Conservation (phyloP, 1,284 basidiomycete genomes). For the Ganoderma lucidum region DNA sequence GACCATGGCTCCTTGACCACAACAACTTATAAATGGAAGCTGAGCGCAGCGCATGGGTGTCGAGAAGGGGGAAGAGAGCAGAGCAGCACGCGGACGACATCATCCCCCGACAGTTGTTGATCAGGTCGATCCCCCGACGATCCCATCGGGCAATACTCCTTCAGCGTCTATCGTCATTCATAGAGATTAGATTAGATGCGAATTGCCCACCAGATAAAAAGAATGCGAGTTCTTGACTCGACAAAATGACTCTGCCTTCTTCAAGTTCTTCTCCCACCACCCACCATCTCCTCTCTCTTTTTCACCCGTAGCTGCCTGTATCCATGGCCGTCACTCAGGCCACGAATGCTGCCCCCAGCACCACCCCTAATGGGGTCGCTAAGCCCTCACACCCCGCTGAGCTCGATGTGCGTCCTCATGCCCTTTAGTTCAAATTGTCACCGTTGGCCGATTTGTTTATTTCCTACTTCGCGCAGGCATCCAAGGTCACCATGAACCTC, state of each 20-base stretch:
- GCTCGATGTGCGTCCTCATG: slow-evolving; percentile 25
- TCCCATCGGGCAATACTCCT: neutral
- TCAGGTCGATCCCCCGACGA: neutral
- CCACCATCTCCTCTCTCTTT: neutral
- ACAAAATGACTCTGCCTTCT: neutral
- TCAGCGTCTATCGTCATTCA: neutral
- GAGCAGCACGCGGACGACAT: neutral
- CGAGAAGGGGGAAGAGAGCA: neutral
- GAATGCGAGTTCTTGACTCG: slow-evolving; percentile 16
- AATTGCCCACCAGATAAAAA: slow-evolving; percentile 1
- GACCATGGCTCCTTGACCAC: neutral
- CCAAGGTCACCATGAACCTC: slow-evolving; percentile 50
- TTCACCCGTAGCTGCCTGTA: neutral
- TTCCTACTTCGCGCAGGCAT: slow-evolving; percentile 44
- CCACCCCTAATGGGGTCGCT: neutral
- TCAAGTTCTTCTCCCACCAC: slow-evolving; percentile 4
- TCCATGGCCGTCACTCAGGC: slow-evolving; percentile 25
- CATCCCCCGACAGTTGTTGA: neutral
- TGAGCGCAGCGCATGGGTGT: neutral
- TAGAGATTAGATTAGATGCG: slow-evolving; percentile 31
- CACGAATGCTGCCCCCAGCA: neutral
- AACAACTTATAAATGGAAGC: neutral
- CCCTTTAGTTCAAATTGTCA: neutral
- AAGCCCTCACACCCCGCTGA: slow-evolving; percentile 25
- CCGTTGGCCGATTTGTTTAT: neutral